phyloP scores from a whole-genome alignment of 768 basidiomycete species.

The Suillus hirtellus region DNA sequence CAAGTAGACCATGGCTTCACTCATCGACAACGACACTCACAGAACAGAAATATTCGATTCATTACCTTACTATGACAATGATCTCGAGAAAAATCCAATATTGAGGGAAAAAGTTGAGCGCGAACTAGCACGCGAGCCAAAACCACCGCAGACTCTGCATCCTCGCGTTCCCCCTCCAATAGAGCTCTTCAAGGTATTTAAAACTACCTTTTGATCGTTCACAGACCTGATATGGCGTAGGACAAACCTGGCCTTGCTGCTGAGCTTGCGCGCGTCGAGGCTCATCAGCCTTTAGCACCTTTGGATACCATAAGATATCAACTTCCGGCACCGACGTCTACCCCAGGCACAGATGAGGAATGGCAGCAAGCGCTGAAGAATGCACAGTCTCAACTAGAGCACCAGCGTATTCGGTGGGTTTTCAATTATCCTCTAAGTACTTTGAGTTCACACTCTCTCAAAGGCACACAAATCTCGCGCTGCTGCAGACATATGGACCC shows the following conservation, averaged over 20 bases:
- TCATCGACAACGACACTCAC: conserved; percentile 16
- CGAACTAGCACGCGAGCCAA: conserved; percentile 73
- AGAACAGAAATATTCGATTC: conserved; percentile 64
- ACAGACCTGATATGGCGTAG: conserved; percentile 36
- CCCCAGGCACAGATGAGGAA: conserved; percentile 68
- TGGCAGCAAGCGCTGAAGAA: conserved; percentile 77
- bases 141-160: conserved; percentile 60
- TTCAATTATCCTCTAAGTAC: background rate
- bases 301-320: conserved; percentile 76
- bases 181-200: conserved; percentile 66
- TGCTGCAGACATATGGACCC: conserved; percentile 83
- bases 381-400: conserved; percentile 81
- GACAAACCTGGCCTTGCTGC: conserved; percentile 67
- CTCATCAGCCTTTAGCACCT: conserved; percentile 60
- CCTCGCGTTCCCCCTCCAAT: conserved; percentile 67
- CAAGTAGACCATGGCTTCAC: conserved; percentile 26
- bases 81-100: conserved; percentile 73
- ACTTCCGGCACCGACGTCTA: conserved; percentile 63
- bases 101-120: conserved; percentile 75
- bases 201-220: background rate
- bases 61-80: conserved; percentile 93
- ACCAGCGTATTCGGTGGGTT: conserved; percentile 75
- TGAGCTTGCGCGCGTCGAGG: conserved; percentile 74
- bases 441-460: conserved; percentile 14
- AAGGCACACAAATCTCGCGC: conserved; percentile 80